Evolutionary conservation across 208 protist species (phyloP).

Genomic region (Zelonia costaricensis): DNA sequence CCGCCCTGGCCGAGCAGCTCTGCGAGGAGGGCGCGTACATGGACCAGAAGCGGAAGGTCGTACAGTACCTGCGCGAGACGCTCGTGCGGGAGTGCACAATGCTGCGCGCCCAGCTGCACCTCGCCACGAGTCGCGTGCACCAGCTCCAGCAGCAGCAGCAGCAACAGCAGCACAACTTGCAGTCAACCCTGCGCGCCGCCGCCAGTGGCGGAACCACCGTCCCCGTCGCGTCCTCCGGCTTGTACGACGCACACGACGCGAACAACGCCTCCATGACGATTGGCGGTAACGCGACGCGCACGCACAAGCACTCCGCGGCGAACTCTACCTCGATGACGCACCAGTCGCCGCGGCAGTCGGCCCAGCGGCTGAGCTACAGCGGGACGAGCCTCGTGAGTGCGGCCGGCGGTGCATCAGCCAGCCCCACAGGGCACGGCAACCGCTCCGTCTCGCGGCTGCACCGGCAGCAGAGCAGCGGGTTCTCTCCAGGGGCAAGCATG

Average conservation of each 20-base stretch:
- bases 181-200: no score
- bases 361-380: neutral
- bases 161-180: neutral
- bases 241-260: neutral
- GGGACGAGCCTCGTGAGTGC: slow-evolving; percentile 10
- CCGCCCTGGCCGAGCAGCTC: slow-evolving; percentile 42
- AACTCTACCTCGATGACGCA: neutral
- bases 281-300: neutral
- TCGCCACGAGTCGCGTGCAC: slow-evolving; percentile 46
- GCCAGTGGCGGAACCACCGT: neutral
- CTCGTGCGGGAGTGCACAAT: slow-evolving; percentile 80
- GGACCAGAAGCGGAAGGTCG: slow-evolving; percentile 47
- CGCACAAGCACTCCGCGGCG: neutral
- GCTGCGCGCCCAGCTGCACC: slow-evolving; percentile 76
- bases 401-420: slow-evolving; percentile 3
- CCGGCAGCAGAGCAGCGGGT: neutral
- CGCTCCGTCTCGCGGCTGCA: no score
- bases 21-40: slow-evolving; percentile 60
- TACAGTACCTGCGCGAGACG: slow-evolving; percentile 85
- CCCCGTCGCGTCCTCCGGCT: neutral
- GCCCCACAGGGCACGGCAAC: no score
- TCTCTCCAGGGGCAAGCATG: neutral
- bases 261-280: neutral
- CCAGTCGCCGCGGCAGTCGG: neutral
- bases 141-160: slow-evolving; percentile 29